Conservation (phyloP, 371 early-diverging fungal genomes). For the Mucor circinelloides region DNA sequence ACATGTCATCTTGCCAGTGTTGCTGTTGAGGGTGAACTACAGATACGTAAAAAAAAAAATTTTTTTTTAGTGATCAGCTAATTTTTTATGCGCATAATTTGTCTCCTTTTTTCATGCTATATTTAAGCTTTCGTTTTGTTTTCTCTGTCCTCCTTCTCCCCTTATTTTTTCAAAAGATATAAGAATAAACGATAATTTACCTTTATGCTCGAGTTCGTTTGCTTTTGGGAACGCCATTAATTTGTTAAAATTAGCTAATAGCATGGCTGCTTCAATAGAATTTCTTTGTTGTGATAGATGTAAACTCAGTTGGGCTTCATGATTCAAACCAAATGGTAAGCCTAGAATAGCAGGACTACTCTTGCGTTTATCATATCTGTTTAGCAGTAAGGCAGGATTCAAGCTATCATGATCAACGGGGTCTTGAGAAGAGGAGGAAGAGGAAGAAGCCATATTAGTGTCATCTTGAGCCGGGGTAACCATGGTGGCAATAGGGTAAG, state of each 20-base stretch:
- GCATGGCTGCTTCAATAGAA: constrained; percentile 57
- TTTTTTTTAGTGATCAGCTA: constrained; percentile 6
- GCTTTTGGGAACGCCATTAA: constrained; percentile 25
- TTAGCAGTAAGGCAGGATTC: constrained; percentile 26
- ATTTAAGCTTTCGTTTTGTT: background rate
- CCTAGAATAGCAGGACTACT: constrained; percentile 55
- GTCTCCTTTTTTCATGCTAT: constrained; percentile 19
- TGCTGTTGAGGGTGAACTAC: background rate
- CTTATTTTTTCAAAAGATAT: background rate
- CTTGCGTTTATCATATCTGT: constrained; percentile 45
- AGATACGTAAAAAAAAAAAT: background rate
- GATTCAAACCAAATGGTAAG: constrained; percentile 37
- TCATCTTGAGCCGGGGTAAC: constrained; percentile 8
- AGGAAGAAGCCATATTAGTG: background rate
- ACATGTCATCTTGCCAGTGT: constrained; percentile 52
- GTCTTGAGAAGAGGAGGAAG: constrained; percentile 3
- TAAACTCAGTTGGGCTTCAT: constrained; percentile 39
- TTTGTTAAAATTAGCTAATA: constrained; percentile 51
- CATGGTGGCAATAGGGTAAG: background rate
- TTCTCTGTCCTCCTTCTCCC: background rate
- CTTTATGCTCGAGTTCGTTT: constrained; percentile 24
- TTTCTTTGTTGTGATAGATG: constrained; percentile 49
- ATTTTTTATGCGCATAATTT: constrained; percentile 44
- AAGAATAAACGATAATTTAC: constrained; percentile 7
- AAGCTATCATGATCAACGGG: constrained; percentile 7